Conservation (phyloP, 1,139 yeast genomes). For the Saccharomyces hybrid region DNA sequence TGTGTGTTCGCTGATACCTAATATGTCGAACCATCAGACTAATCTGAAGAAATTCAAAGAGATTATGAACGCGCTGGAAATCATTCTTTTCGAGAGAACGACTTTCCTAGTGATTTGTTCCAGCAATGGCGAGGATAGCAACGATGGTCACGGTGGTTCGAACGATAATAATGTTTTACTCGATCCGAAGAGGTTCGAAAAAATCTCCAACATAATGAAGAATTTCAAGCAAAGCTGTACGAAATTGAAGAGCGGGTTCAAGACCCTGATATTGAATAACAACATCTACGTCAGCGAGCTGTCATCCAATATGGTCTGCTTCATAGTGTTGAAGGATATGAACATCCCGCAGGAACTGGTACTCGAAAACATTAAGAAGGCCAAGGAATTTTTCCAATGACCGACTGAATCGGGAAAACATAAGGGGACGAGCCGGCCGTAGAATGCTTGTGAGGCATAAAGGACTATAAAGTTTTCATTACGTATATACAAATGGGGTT, state of each 20-base stretch:
- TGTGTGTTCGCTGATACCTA: slow-evolving; percentile 90
- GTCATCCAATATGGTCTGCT: slow-evolving; percentile 37
- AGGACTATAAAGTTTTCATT: background rate
- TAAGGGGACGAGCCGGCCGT: background rate
- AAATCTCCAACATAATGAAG: slow-evolving; percentile 87
- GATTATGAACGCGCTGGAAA: slow-evolving; percentile 80
- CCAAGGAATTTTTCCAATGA: slow-evolving; percentile 33
- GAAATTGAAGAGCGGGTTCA: slow-evolving; percentile 70
- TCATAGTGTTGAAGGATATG: slow-evolving; percentile 32
- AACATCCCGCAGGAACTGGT: slow-evolving; percentile 31
- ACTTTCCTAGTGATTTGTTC: slow-evolving; percentile 87
- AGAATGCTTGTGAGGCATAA: background rate
- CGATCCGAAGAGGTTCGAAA: slow-evolving; percentile 91
- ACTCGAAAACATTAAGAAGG: slow-evolving; percentile 35
- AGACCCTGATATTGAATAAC: slow-evolving; percentile 69
- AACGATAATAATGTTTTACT: slow-evolving; percentile 15
- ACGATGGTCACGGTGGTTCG: slow-evolving; percentile 12
- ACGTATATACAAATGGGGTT: background rate
- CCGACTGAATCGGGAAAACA: background rate
- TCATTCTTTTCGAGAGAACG: slow-evolving; percentile 85
- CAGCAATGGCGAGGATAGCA: slow-evolving; percentile 38
- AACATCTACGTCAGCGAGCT: slow-evolving; percentile 42
- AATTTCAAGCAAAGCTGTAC: slow-evolving; percentile 91
- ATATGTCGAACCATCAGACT: slow-evolving; percentile 72
- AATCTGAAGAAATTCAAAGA: slow-evolving; percentile 68